Evolutionary conservation across 306 rosid genomes (phyloP).

Genomic region (Dryas alaskensis): DNA sequence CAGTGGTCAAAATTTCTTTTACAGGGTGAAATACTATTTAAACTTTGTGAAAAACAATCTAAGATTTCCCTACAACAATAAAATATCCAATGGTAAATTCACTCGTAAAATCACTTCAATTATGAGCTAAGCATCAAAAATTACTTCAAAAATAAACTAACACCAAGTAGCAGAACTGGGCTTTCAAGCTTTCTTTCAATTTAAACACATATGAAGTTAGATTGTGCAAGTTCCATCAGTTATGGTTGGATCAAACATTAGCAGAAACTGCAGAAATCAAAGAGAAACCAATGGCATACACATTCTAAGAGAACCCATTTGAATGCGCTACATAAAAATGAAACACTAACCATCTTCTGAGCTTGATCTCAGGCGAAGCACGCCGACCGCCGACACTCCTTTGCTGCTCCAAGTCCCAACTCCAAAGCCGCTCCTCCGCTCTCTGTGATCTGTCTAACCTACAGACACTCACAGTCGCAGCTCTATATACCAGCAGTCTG

Average conservation of each 20-base stretch:
- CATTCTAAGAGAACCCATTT: neutral
- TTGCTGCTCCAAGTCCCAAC: neutral
- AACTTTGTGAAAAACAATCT: neutral
- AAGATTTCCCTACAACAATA: neutral
- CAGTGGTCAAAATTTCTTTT: neutral
- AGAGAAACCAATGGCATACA: neutral
- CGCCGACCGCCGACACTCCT: neutral
- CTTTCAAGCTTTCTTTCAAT: neutral
- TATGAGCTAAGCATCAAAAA: neutral
- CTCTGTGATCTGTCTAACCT: neutral
- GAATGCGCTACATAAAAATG: neutral
- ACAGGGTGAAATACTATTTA: neutral
- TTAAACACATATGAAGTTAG: neutral
- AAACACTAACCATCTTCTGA: slow-evolving; percentile 12
- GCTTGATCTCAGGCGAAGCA: neutral
- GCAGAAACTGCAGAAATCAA: neutral
- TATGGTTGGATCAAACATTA: neutral
- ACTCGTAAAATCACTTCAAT: neutral
- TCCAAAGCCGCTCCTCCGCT: slow-evolving; percentile 11
- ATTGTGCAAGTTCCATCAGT: neutral
- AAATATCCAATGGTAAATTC: neutral
- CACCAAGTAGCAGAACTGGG: neutral
- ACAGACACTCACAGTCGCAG: neutral
- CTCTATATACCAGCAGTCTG: neutral
- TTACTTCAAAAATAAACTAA: neutral